A percentile compares a stretch with the other conserved stretches of the same genome.
phyloP scores from a whole-genome alignment of 108 stramenopile species.

The Fistulifera pelliculosa region DNA sequence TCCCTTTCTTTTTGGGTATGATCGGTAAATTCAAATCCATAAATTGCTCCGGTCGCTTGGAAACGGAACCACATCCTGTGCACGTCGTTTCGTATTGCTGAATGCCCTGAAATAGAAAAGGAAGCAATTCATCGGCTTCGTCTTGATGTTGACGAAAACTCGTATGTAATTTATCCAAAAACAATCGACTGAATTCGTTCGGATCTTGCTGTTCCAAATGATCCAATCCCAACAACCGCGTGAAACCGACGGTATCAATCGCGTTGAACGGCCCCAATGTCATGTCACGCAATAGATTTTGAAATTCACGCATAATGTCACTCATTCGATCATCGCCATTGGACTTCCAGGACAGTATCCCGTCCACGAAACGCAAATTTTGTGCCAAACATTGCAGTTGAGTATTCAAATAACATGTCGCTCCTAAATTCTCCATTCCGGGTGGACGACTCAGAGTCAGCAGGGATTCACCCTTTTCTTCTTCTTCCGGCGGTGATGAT shows the following conservation, averaged over 20 bases:
- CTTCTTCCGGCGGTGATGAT: too few relatives aligned
- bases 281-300: conserved; percentile 57
- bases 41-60: conserved; percentile 49
- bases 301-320: conserved; percentile 48
- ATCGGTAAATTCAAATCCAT: conserved; percentile 72
- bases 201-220: conserved; percentile 86
- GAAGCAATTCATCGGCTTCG: background rate
- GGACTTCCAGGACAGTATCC: conserved; percentile 60
- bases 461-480: background rate
- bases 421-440: conserved; percentile 76
- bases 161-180: conserved; percentile 76
- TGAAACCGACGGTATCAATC: conserved; percentile 58
- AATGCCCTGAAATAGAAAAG: conserved; percentile 44
- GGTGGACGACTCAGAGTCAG: conserved; percentile 42
- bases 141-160: conserved; percentile 40
- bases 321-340: background rate
- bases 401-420: conserved; percentile 85
- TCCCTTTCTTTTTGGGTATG: conserved; percentile 18
- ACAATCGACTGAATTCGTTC: conserved; percentile 80
- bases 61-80: conserved; percentile 30
- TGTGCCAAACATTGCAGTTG: conserved; percentile 83
- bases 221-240: conserved; percentile 54
- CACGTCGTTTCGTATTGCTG: conserved; percentile 58
- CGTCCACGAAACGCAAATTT: conserved; percentile 63
- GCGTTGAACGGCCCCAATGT: conserved; percentile 40